Conservation (phyloP, 441 rosid genomes). For the California macrophylla region DNA sequence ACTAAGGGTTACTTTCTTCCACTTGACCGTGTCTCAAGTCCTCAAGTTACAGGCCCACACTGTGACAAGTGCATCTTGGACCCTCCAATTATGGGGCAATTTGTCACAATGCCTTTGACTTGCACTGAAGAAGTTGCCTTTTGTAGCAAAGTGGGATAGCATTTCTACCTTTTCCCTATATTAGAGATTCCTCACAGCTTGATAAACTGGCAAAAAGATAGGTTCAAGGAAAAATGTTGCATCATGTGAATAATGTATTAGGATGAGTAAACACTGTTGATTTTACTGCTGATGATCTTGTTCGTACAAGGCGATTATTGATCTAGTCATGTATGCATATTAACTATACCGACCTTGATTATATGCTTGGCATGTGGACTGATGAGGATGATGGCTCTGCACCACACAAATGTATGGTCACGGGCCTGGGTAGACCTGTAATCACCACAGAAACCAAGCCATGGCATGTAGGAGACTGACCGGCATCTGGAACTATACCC, state of each 20-base stretch:
- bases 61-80: slow-evolving; percentile 5
- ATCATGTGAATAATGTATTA: slow-evolving; percentile 1
- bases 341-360: neutral
- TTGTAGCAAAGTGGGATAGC: slow-evolving; percentile 6
- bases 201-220: neutral
- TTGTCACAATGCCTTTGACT: slow-evolving; percentile 7
- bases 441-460: neutral
- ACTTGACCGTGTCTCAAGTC: slow-evolving; percentile 1
- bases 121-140: slow-evolving; percentile 4
- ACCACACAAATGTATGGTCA: neutral
- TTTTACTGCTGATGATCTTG: neutral
- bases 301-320: neutral
- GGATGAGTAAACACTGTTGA: neutral
- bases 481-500: neutral
- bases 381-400: neutral
- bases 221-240: neutral
- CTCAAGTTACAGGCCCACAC: neutral
- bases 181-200: neutral
- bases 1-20: neutral
- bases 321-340: neutral
- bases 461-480: slow-evolving; percentile 2
- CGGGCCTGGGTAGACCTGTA: neutral
- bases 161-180: neutral
- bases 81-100: neutral
- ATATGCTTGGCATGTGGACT: neutral